Evolutionary conservation across 1,139 yeast genomes (phyloP), one percentile per base, ranked within the genome.

Genomic region (Suhomyces wounanorum): DNA sequence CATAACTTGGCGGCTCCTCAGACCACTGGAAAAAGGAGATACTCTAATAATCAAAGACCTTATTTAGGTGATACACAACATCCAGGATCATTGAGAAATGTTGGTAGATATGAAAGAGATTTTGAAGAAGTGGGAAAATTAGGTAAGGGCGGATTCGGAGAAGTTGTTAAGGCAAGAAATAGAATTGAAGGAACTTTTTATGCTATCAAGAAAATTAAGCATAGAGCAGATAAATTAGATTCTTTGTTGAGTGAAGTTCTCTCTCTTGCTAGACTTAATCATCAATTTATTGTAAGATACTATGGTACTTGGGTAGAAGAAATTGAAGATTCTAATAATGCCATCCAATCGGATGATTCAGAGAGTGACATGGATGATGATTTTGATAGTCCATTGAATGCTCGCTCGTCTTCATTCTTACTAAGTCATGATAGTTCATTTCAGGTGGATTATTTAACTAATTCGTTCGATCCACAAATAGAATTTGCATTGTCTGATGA

Each of bases 131-230:
- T 91, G 43, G 95, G 95, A 0, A 81, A 84, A 23, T 70, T 95
- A n/a, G 99, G 99, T 2, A 84, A 86, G 60, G 99, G 99, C 33
- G 99, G 96, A 0, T 95, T 87, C 71, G 99, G 99, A 8, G 97
- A 92, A 65, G 99, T 95, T 11, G 97, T 94, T 16, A 92, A 92
- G 62, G 99, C 95, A 0, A 77, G 99, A 54, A 92, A 91, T 66
- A 81, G 92, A 55, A 80, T 94, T 57, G 99, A 95, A 64, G 98
- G 99, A 18, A 81, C 97, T 6, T 89, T 88, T 60, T 95, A 95
- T 67, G 99, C 99, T 0, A 84, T 95, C 53, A 95, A 95, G 64
- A 92, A 91, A 62, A 88, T 95, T 49, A 84, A 87, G 56, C 97
- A 94, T 57, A 82, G 88, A 3, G 87, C 89, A 33, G 85, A 87